Conservation (phyloP, 2,329 filamentous ascomycete genomes). For the Claviceps maximensis region DNA sequence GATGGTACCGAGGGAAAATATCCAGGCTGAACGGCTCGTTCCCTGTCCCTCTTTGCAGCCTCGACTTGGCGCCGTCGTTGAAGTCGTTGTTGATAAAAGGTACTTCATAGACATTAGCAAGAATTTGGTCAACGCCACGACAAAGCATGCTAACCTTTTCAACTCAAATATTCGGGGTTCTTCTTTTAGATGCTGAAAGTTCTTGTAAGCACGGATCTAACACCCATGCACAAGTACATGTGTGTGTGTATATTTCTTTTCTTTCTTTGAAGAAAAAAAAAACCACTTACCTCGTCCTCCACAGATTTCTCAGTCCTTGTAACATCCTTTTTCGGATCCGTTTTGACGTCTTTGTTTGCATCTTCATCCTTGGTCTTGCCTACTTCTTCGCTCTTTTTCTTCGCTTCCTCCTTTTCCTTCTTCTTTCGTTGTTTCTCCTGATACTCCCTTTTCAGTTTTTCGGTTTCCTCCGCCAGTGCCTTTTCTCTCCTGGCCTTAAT, state of each 20-base stretch:
- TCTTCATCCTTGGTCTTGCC: slow-evolving; percentile 19
- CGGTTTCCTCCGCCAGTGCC: slow-evolving; percentile 49
- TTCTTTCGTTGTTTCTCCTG: slow-evolving; percentile 59
- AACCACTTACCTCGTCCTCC: slow-evolving; percentile 3
- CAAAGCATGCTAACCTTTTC: slow-evolving; percentile 47
- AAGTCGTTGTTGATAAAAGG: slow-evolving; percentile 76
- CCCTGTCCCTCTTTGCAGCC: slow-evolving; percentile 61
- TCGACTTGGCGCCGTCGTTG: slow-evolving; percentile 47
- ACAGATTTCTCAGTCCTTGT: neutral
- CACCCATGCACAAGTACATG: neutral
- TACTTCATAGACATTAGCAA: slow-evolving; percentile 29
- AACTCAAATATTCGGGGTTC: slow-evolving; percentile 72
- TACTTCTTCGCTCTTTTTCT: slow-evolving; percentile 32
- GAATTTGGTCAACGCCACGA: neutral
- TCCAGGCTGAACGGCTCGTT: slow-evolving; percentile 63
- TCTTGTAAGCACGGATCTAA: neutral
- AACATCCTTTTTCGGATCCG: slow-evolving; percentile 14
- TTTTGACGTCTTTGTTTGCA: slow-evolving; percentile 14
- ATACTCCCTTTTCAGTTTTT: slow-evolving; percentile 61
- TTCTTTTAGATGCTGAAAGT: slow-evolving; percentile 33
- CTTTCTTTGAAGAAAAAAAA: neutral
- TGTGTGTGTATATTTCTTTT: no score
- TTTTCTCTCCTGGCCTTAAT: slow-evolving; percentile 47
- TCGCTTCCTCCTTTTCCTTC: slow-evolving; percentile 48
- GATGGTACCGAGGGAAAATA: slow-evolving; percentile 80